Conservation (phyloP, 2,329 filamentous ascomycete species). For the Claviceps paspali region DNA sequence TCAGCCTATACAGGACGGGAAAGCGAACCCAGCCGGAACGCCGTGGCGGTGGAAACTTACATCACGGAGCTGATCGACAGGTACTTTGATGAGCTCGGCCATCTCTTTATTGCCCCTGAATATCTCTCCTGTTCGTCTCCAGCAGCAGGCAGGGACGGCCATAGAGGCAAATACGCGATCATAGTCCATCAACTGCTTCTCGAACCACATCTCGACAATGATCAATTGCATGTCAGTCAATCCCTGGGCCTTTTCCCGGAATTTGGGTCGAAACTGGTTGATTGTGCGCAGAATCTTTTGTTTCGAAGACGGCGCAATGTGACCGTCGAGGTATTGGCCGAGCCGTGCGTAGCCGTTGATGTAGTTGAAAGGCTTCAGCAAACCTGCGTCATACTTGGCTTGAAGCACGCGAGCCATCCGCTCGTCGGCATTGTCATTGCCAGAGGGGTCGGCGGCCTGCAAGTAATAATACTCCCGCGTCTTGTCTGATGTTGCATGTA, state of each 20-base stretch:
- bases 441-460: constrained; percentile 87
- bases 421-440: constrained; percentile 72
- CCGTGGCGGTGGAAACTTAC: too few relatives aligned
- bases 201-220: constrained; percentile 98
- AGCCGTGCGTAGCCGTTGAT: constrained; percentile 88
- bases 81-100: constrained; percentile 88
- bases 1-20: background rate
- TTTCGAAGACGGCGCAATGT: constrained; percentile 68
- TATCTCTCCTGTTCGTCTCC: constrained; percentile 92
- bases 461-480: constrained; percentile 92
- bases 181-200: constrained; percentile 90
- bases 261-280: constrained; percentile 87
- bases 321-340: constrained; percentile 79
- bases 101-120: constrained; percentile 97
- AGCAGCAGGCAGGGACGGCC: constrained; percentile 95
- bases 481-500: constrained; percentile 57
- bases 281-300: constrained; percentile 86
- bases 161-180: constrained; percentile 97
- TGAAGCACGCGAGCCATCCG: constrained; percentile 88
- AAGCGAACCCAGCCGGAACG: too few relatives aligned
- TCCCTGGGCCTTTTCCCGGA: constrained; percentile 83
- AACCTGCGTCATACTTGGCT: constrained; percentile 89
- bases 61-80: constrained; percentile 79
- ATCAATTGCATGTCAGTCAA: constrained; percentile 90
- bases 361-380: constrained; percentile 96